Base-by-base conservation (phyloP, 805 yeast species). In the Hanseniaspora jakobsenii region DNA sequence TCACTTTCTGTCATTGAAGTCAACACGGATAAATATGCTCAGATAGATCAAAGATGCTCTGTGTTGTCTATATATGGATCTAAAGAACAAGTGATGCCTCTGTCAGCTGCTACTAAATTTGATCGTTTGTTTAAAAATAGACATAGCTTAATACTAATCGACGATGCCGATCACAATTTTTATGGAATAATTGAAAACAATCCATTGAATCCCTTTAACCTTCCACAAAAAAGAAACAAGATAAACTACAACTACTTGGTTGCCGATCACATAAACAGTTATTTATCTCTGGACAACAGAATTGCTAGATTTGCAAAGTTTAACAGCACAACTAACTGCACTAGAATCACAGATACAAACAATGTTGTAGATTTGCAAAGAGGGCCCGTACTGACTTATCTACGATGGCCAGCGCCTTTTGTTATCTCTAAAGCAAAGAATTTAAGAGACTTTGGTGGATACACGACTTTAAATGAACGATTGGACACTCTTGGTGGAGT, bases 391-490 rank as follows among this genome's bases (percentile, higher is more conserved):
- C 16, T 29, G 32, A 29, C 34, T 2, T 38, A 38, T 16, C 31
- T 53, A 2, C 50, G 60, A 19, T 54, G 56, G 57, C 55, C 56
- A 4, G 50, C 55, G 16, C 55, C 57, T 4, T 46, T 48, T 36
- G 42, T 44, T 2, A 51, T 50, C 26, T 55, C 59, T 2, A 49
- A 51, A 6, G 71, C 82, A 17, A 59, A 70, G 32, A 84, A 84
- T 53, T 79, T 82, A 53, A 67, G 95, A 50, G 94, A 85, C 54
- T 56, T 78, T 47, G 95, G 94, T 1, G 94, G 93, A 12, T 84
- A 80, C 57, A 62, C 59, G 43, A 61, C 75, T 0, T 50, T 50
- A 7, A 57, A 59, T 18, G 59, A 58, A 8, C 60, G 55, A 2
- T 48, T 57, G 5, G 71, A 55, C 51, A 81, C 78, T 4, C 70